Evolutionary conservation across 805 yeast genomes (phyloP), one percentile per base, ranked within the genome.

Genomic region (Candida piceae): DNA sequence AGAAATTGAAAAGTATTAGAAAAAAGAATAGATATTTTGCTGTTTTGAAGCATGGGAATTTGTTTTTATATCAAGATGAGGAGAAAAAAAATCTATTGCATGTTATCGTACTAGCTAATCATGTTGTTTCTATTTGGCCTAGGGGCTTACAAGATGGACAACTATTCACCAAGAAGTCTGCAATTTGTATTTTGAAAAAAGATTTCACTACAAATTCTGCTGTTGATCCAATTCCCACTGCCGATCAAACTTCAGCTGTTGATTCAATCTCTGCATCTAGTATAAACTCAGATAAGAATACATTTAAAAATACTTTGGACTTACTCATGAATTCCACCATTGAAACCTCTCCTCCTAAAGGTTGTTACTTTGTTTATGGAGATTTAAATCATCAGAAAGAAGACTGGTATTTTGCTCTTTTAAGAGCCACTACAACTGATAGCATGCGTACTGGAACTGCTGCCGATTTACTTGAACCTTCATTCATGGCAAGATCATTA

Each of bases 401-500:
- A 58, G 96, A 90, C 56, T 80, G 96, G 84, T 93, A 90, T 56
- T 88, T 87, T 59, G 79, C 85, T 1, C 65, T 93, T 37, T 68
- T 90, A n/a, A 68, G 80, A 39, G 94, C 94, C 1, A 74, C 90
- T 0, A 83, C 81, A 41, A 60, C 62, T 5, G 62, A 60, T 8
- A 44, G 48, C 12, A 20, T 48, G 29, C 45, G 36, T 29, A 39
- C 52, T 20, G 46, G 42, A 32, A 36, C 42, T 3, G 39, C 48
- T 2, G 44, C 53, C 6, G 66, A 65, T 35, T 34, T 55, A 5
- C 35, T 78, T 15, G 78, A 80, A 36, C 87, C 97, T 1, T 52
- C 68, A 1, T 40, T 74, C 0, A 69, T 75, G 58, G 97, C 97
- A 0, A 72, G 73, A 42, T 76, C 96, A 0, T 64, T 83, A 26